Evolutionary conservation across 345 rosid species (phyloP).

Genomic region (Raphanus sativus): DNA sequence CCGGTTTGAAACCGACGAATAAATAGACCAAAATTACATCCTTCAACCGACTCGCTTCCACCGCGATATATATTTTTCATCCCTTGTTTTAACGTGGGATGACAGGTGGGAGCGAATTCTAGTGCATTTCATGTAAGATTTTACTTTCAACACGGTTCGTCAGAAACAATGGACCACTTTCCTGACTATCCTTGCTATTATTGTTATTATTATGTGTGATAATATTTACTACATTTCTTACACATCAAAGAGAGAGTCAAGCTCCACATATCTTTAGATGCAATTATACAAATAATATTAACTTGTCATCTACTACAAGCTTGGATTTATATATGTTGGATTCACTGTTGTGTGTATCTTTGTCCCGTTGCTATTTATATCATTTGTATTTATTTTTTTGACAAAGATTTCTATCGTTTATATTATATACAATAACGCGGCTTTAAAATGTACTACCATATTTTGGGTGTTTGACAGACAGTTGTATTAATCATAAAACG

Average conservation of each 20-base stretch:
- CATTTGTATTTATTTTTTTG: too few relatives aligned
- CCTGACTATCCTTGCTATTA: neutral
- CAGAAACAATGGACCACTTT: conserved; percentile 35
- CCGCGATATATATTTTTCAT: neutral
- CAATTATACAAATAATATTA: neutral
- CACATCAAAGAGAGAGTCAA: neutral
- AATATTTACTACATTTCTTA: neutral
- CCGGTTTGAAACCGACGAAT: too few relatives aligned
- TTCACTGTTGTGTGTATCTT: neutral
- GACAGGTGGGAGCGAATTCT: conserved; percentile 33
- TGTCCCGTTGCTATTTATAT: neutral
- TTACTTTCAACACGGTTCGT: conserved; percentile 43
- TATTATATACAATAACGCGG: neutral
- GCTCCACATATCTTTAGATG: neutral
- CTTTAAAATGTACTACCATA: neutral
- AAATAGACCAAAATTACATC: neutral
- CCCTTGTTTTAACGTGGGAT: conserved; percentile 28
- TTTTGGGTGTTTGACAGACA: neutral
- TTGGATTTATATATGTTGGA: neutral
- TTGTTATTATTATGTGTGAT: neutral
- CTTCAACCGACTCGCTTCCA: too few relatives aligned
- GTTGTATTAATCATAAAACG: neutral
- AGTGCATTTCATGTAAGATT: conserved; percentile 31
- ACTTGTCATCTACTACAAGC: neutral
- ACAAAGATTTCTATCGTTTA: too few relatives aligned